These are phyloP conservation scores for Tilletia indica DNA, from an alignment of 1,284 basidiomycete species.

Conservation along the genomic window DNA sequence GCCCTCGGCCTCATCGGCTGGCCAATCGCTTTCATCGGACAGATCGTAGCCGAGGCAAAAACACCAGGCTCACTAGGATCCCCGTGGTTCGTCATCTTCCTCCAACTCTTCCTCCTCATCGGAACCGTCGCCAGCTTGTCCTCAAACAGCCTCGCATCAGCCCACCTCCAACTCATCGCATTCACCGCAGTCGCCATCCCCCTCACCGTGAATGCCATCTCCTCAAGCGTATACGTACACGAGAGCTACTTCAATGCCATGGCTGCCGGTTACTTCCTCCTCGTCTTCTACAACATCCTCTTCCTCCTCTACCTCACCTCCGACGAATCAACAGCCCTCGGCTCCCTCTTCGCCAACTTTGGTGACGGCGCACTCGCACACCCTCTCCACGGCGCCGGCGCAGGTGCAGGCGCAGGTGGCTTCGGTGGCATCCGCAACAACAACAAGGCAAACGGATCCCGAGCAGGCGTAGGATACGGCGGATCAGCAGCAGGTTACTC, in stretches of 20 bases:
- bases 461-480: background rate
- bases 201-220: constrained; percentile 76
- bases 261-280: constrained; percentile 89
- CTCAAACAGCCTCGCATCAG: constrained; percentile 76
- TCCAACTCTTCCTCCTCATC: constrained; percentile 76
- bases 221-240: constrained; percentile 57
- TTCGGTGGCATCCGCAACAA: constrained; percentile 18
- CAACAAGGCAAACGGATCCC: constrained; percentile 16
- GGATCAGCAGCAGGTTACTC: constrained; percentile 18
- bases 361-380: constrained; percentile 82
- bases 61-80: constrained; percentile 47
- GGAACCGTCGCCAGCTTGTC: constrained; percentile 78
- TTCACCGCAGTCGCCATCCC: constrained; percentile 84
- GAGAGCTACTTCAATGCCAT: constrained; percentile 62
- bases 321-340: constrained; percentile 82
- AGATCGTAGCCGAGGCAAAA: constrained; percentile 43
- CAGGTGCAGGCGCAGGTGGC: constrained; percentile 21
- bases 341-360: constrained; percentile 78
- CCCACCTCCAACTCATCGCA: constrained; percentile 78
- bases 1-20: constrained; percentile 80
- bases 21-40: constrained; percentile 87
- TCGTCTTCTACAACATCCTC: constrained; percentile 77
- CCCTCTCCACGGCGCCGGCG: constrained; percentile 64
- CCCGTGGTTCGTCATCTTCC: constrained; percentile 87
- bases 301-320: constrained; percentile 96